These are phyloP conservation scores for Penicillium glabrum DNA, from an alignment of 2,329 filamentous ascomycete species.

Conservation along the genomic window DNA sequence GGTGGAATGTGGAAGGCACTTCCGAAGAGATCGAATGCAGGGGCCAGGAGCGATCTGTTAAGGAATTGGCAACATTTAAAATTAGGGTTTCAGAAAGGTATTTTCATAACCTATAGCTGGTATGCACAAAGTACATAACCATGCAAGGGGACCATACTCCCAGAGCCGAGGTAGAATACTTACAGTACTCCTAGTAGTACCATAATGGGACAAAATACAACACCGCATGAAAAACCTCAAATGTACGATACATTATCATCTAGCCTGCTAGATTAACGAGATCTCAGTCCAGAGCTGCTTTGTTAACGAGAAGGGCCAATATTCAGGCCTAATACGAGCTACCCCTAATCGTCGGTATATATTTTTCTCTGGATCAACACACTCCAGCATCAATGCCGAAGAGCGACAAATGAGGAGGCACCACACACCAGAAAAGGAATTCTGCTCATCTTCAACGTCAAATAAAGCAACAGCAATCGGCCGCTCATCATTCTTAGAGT, in stretches of 20 bases:
- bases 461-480: not conserved
- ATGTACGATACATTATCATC: not conserved
- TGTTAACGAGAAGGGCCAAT: not conserved
- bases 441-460: not conserved
- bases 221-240: not conserved
- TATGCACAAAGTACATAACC: not conserved
- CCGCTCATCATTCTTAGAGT: not conserved
- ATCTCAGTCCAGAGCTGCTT: not conserved
- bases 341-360: not conserved
- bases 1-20: not conserved
- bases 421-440: not conserved
- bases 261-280: not conserved
- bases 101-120: not conserved
- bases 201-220: not conserved
- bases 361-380: not conserved
- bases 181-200: too few species aligned
- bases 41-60: not conserved
- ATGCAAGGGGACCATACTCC: not conserved
- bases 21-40: not conserved
- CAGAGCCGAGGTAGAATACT: not conserved
- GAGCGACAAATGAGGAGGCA: not conserved
- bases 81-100: not conserved
- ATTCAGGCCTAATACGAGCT: not conserved
- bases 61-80: not conserved
- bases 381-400: not conserved